A percentile compares a stretch with the other conserved stretches of the same genome.
Evolutionary conservation across 805 yeast genomes (phyloP).

Genomic region (Phaffomyces opuntiae): DNA sequence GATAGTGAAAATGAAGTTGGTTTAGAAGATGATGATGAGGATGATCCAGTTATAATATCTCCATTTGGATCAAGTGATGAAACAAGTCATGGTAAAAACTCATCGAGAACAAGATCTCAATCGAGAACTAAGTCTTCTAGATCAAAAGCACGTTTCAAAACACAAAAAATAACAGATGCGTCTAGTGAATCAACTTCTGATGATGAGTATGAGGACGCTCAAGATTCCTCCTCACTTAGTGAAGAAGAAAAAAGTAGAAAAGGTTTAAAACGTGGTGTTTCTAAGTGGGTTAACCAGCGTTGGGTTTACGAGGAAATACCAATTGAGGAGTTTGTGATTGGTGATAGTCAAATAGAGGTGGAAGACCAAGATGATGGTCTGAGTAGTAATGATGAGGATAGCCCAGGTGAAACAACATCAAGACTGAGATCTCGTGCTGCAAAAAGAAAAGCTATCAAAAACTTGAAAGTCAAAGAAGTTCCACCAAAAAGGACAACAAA

Average conservation of each 20-base stretch:
- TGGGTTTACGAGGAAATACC: conserved; percentile 5
- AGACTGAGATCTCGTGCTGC: not conserved
- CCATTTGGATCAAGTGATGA: not conserved
- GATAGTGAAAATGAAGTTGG: no score
- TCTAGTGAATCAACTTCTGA: no score
- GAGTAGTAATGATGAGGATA: no score
- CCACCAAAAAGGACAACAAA: not conserved
- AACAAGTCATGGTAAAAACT: not conserved
- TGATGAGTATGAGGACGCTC: no score
- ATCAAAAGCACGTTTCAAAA: no score
- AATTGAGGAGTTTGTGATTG: conserved; percentile 1
- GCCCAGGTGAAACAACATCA: no score
- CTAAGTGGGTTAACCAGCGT: conserved; percentile 2
- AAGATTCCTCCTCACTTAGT: no score
- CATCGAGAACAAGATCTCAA: no score
- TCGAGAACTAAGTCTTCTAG: no score
- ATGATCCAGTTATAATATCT: not conserved
- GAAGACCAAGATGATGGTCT: not conserved
- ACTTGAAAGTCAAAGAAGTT: not conserved
- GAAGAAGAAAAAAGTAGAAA: not conserved
- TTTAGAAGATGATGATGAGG: not conserved
- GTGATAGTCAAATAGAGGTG: not conserved
- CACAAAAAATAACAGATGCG: no score
- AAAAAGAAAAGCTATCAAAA: no score
- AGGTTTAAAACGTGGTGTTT: not conserved